phyloP scores from a whole-genome alignment of 768 basidiomycete species.

The Podaxis carcinomalis region DNA sequence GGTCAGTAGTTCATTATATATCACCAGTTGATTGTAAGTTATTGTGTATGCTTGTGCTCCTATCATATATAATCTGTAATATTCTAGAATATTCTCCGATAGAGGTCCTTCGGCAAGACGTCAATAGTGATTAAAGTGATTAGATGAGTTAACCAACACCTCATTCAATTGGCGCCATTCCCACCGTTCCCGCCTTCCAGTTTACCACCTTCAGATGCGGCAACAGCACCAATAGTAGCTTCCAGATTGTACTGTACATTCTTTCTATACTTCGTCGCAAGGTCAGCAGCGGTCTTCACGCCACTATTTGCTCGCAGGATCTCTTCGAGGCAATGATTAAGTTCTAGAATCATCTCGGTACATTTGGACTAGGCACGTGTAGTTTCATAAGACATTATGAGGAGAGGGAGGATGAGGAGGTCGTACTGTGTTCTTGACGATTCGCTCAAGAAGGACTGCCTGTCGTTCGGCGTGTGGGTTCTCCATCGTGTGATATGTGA shows the following conservation, averaged over 20 bases:
- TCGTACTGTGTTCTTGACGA: constrained; percentile 83
- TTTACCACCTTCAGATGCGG: neutral
- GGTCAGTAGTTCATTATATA: no score
- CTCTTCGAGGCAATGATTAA: constrained; percentile 89
- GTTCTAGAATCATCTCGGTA: constrained; percentile 83
- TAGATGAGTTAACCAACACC: neutral
- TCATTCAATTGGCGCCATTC: neutral
- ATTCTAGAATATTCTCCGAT: neutral
- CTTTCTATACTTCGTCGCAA: constrained; percentile 83
- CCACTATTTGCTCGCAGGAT: constrained; percentile 74
- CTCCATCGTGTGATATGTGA: constrained; percentile 54
- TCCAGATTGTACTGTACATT: constrained; percentile 93
- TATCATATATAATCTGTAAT: neutral
- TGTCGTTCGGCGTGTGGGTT: constrained; percentile 94
- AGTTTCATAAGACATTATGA: constrained; percentile 2
- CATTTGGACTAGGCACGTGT: constrained; percentile 68
- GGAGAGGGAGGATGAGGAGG: constrained; percentile 11
- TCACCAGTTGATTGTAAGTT: neutral
- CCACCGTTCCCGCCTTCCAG: neutral
- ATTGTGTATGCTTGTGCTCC: neutral
- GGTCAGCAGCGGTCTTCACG: constrained; percentile 76
- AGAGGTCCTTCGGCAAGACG: neutral
- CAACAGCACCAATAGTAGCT: constrained; percentile 37
- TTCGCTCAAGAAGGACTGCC: constrained; percentile 84
- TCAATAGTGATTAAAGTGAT: neutral